phyloP scores from a whole-genome alignment of 257 asterid genomes.

The Scutellaria galericulata region DNA sequence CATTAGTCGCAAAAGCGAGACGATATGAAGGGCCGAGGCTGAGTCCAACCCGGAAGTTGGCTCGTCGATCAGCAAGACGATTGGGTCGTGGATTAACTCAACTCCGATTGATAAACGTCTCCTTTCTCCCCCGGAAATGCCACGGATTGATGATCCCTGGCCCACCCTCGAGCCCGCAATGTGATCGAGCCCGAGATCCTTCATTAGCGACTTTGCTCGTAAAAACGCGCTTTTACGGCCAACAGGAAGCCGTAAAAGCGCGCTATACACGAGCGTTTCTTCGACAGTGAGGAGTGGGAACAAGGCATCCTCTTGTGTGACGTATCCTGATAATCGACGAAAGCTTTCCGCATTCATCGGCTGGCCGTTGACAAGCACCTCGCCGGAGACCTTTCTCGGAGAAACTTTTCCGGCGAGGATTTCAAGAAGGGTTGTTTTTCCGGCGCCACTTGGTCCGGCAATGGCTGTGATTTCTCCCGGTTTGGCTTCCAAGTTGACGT shows the following conservation, averaged over 20 bases:
- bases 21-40: conserved; percentile 72
- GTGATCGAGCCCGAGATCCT: conserved; percentile 72
- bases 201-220: conserved; percentile 57
- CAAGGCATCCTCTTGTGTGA: conserved; percentile 79
- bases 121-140: conserved; percentile 88
- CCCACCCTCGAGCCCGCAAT: conserved; percentile 63
- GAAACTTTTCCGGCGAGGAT: conserved; percentile 71
- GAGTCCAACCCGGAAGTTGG: conserved; percentile 93
- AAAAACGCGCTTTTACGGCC: conserved; percentile 41
- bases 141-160: conserved; percentile 57
- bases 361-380: conserved; percentile 55
- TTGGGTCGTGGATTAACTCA: conserved; percentile 78
- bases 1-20: conserved; percentile 59
- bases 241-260: conserved; percentile 65
- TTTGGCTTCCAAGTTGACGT: conserved; percentile 64
- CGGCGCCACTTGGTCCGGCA: conserved; percentile 96
- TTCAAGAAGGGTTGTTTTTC: conserved; percentile 78
- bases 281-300: conserved; percentile 82
- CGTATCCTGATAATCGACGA: conserved; percentile 64
- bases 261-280: conserved; percentile 75
- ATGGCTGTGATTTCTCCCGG: conserved; percentile 84
- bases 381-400: conserved; percentile 55
- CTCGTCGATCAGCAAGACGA: conserved; percentile 71
- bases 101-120: conserved; percentile 87
- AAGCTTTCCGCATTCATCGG: conserved; percentile 46